These are phyloP conservation scores for Paraconiothyrium sp. DNA, from an alignment of 2,329 filamentous ascomycete species.

Conservation along the genomic window DNA sequence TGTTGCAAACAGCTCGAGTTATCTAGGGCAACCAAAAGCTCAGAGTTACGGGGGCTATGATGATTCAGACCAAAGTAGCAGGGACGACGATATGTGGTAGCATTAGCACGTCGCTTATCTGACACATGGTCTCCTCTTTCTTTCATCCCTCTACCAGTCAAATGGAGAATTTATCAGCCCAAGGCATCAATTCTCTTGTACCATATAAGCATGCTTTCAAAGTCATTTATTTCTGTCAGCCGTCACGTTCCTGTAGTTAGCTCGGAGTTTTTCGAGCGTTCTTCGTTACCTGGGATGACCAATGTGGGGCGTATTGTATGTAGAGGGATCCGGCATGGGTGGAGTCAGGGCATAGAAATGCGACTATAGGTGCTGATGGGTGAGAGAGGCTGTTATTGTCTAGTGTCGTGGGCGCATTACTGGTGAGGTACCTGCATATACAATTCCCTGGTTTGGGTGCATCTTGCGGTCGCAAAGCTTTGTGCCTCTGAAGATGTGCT, in stretches of 20 bases:
- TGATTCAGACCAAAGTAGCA: constrained; percentile 40
- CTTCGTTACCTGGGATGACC: background rate
- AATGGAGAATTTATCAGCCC: constrained; percentile 11
- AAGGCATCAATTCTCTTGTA: constrained; percentile 11
- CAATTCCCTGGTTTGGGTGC: background rate
- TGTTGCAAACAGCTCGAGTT: constrained; percentile 48
- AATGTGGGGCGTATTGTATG: constrained; percentile 5
- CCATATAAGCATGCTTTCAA: constrained; percentile 6
- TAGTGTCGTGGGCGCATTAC: constrained; percentile 2
- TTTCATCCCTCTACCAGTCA: background rate
- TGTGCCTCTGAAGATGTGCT: background rate
- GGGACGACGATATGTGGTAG: constrained; percentile 53
- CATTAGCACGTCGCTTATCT: constrained; percentile 11
- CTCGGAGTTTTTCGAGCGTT: constrained; percentile 9
- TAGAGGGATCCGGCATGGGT: constrained; percentile 10
- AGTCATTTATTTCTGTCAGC: background rate
- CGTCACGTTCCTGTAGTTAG: constrained; percentile 4
- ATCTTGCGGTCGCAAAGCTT: background rate
- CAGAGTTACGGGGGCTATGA: constrained; percentile 39
- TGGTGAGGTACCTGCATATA: constrained; percentile 13
- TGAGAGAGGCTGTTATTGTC: constrained; percentile 9
- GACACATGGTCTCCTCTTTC: background rate
- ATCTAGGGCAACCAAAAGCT: constrained; percentile 42
- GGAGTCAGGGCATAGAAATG: constrained; percentile 3
- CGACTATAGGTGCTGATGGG: background rate